A percentile compares a stretch with the other conserved stretches of the same genome.
phyloP scores from a whole-genome alignment of 306 rosid species.

The Gynostemma pentaphyllum region DNA sequence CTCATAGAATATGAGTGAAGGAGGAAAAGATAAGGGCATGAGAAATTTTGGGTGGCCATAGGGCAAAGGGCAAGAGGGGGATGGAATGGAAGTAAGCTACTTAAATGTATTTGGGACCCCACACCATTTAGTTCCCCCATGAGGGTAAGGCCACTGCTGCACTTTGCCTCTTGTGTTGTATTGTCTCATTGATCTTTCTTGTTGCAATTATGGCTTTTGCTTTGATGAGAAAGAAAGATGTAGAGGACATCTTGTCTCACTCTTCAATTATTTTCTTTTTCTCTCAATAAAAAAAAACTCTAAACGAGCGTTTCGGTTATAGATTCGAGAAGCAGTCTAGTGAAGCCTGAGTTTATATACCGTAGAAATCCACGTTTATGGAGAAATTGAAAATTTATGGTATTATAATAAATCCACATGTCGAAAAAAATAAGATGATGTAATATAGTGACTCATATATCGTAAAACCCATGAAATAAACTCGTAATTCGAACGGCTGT shows the following conservation, averaged over 20 bases:
- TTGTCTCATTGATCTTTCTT: constrained; percentile 8
- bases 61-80: too few species aligned
- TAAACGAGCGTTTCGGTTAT: too few species aligned
- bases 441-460: too few species aligned
- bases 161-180: background rate
- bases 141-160: background rate
- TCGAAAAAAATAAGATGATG: too few species aligned
- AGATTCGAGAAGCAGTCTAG: too few species aligned
- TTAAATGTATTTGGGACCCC: background rate
- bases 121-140: constrained; percentile 5
- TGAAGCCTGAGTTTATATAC: too few species aligned
- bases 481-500: too few species aligned
- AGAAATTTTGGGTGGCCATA: background rate
- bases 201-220: background rate
- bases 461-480: too few species aligned
- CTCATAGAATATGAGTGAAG: background rate
- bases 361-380: too few species aligned
- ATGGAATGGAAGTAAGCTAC: background rate
- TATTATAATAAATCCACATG: too few species aligned
- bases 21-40: background rate
- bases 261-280: background rate
- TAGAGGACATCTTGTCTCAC: constrained; percentile 4
- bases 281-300: too few species aligned
- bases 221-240: background rate
- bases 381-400: too few species aligned